Evolutionary conservation across 2,329 filamentous ascomycete species (phyloP), one percentile per base, ranked within the genome.

Genomic region (Microcyclosporella mali): DNA sequence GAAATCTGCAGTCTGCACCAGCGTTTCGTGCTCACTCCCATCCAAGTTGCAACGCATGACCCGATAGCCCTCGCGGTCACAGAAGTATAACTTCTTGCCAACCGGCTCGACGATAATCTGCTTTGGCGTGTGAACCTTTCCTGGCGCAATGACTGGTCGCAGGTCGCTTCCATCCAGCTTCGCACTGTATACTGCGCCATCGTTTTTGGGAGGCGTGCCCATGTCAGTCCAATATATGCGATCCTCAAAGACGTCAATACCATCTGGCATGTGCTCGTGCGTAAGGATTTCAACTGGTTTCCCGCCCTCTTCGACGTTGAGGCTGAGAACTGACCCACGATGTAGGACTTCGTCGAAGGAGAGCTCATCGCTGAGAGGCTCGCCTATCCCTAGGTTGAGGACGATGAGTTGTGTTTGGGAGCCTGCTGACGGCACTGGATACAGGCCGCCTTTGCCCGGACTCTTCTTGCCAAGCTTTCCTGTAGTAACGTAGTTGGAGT

Each of bases 81-180:
- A 68, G 47, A 66, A 65, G 47, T 70, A 71, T 3, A 70, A 15
- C 15, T 66, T 56, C 16, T 57, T 21, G 6, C 52, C 45, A 0
- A 33, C 19, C 2, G 50, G 33, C n/a, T 65, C 61, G 14, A 66
- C 40, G 3, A 53, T 32, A 6, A 70, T 27, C 35, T 72, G 69
- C 40, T 72, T 72, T 0, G 69, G 68, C 0, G 78, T 81, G 55
- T 78, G 68, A 1, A 74, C 16, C 27, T 39, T 37, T 0, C 76
- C 75, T 0, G 50, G 34, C 0, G 68, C 49, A 0, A 80, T 57
- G 2, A 81, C 54, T 0, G 63, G 63, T 10, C 56, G 51, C 2
- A 72, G 51, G 35, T 74, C 60, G 8, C 49, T 66, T 1, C 78
- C 77, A 39, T 78, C 72, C 1, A 75, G 54, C 12, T 69, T 66